phyloP scores from a whole-genome alignment of 257 asterid genomes.

The Sherardia arvensis region DNA sequence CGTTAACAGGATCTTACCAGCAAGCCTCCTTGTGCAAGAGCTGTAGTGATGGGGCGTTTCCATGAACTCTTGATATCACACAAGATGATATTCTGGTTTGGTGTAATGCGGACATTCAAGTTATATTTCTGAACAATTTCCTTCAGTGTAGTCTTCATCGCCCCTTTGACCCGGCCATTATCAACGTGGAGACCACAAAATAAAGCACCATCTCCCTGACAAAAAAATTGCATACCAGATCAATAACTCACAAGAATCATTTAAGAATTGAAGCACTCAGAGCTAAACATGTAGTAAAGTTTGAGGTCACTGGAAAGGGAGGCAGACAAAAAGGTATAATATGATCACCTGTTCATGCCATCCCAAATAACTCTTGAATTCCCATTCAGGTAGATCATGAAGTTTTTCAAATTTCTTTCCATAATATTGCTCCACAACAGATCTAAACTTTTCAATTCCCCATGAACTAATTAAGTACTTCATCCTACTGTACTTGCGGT shows the following conservation, averaged over 20 bases:
- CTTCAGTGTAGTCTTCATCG: slow-evolving; percentile 68
- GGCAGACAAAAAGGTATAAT: not conserved
- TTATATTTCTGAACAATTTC: slow-evolving; percentile 84
- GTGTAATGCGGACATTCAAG: slow-evolving; percentile 80
- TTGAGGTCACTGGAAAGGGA: not conserved
- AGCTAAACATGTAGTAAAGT: not conserved
- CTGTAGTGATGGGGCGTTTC: slow-evolving; percentile 75
- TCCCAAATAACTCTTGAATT: slow-evolving; percentile 91
- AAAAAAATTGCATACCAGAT: not conserved
- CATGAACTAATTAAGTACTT: slow-evolving; percentile 87
- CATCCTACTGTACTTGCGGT: slow-evolving; percentile 93
- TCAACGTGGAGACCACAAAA: slow-evolving; percentile 96
- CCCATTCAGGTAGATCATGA: slow-evolving; percentile 87
- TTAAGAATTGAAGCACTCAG: not conserved
- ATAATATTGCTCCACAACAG: slow-evolving; percentile 73
- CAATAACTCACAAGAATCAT: not conserved
- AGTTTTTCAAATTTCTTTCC: slow-evolving; percentile 79
- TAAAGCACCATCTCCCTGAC: slow-evolving; percentile 82
- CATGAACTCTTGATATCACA: slow-evolving; percentile 68
- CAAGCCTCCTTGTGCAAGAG: slow-evolving; percentile 94
- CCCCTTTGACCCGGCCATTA: slow-evolving; percentile 76
- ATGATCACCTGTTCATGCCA: slow-evolving; percentile 89
- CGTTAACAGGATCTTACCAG: slow-evolving; percentile 39
- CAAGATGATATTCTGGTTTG: slow-evolving; percentile 85
- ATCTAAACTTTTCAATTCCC: slow-evolving; percentile 91